Evolutionary conservation across 2,329 filamentous ascomycete species (phyloP).

Genomic region (Monilinia vaccinii-corymbosi): DNA sequence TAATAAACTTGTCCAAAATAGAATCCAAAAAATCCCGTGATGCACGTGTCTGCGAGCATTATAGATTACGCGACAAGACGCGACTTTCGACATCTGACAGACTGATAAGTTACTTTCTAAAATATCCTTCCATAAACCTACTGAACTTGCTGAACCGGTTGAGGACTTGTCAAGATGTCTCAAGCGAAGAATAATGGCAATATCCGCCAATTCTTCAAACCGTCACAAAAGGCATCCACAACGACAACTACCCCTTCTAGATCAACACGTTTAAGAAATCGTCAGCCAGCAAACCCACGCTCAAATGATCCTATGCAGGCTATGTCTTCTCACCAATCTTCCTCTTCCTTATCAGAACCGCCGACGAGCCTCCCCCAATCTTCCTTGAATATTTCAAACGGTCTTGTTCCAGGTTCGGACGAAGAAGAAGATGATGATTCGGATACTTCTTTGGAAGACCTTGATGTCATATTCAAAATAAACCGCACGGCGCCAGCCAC

Average conservation of each 20-base stretch:
- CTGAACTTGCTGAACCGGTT: not conserved
- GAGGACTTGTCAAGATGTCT: not conserved
- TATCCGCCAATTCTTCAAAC: constrained; percentile 4
- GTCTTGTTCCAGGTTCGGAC: constrained; percentile 59
- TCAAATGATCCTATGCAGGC: not conserved
- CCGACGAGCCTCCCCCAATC: not conserved
- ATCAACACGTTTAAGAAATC: not conserved
- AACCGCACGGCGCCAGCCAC: constrained; percentile 13
- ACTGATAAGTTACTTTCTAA: too few relatives aligned
- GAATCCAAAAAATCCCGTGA: not conserved
- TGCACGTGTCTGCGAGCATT: constrained; percentile 5
- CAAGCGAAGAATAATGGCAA: constrained; percentile 1
- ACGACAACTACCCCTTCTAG: not conserved
- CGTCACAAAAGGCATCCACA: not conserved
- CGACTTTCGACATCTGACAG: not conserved
- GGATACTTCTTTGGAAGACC: constrained; percentile 42
- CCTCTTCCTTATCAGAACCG: not conserved
- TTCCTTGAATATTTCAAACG: not conserved
- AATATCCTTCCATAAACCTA: not conserved
- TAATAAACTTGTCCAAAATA: constrained; percentile 2
- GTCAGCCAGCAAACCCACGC: not conserved
- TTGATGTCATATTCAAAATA: constrained; percentile 32
- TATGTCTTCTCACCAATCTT: not conserved
- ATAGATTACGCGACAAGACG: not conserved
- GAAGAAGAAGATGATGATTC: constrained; percentile 50